Conservation (phyloP, 2,329 filamentous ascomycete species). For the Alternaria arbusti region DNA sequence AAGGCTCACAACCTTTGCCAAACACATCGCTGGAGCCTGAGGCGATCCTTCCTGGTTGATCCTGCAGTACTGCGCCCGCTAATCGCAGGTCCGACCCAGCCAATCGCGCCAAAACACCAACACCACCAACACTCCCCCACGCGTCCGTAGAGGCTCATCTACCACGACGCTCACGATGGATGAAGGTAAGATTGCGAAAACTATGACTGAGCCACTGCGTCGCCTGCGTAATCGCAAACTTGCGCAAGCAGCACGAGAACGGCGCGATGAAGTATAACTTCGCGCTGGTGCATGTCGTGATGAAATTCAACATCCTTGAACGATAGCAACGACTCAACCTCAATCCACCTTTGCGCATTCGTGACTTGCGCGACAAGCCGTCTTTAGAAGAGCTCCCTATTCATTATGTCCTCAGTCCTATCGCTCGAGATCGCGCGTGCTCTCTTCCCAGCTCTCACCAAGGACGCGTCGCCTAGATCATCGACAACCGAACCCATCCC, state of each 20-base stretch:
- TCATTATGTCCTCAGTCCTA: not conserved
- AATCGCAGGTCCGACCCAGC: not conserved
- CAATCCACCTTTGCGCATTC: no score
- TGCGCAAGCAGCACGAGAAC: not conserved
- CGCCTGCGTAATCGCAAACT: not conserved
- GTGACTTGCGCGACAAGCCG: not conserved
- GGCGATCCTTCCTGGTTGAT: not conserved
- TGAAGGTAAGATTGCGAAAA: not conserved
- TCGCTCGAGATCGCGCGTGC: not conserved
- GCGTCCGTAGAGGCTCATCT: not conserved
- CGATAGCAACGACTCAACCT: not conserved
- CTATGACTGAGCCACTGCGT: conserved; percentile 2
- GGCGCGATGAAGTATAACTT: not conserved
- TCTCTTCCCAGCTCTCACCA: not conserved
- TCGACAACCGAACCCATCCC: not conserved
- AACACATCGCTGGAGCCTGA: not conserved
- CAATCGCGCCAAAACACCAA: not conserved
- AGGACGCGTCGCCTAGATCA: not conserved
- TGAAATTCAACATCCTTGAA: not conserved
- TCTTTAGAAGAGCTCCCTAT: not conserved
- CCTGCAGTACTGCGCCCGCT: not conserved
- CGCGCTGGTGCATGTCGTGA: not conserved
- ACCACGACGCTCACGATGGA: not conserved
- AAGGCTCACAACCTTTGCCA: not conserved
- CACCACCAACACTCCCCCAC: not conserved